Evolutionary conservation across 1,284 basidiomycete species (phyloP), one percentile per base, ranked within the genome.

Genomic region (Marasmius sp.): DNA sequence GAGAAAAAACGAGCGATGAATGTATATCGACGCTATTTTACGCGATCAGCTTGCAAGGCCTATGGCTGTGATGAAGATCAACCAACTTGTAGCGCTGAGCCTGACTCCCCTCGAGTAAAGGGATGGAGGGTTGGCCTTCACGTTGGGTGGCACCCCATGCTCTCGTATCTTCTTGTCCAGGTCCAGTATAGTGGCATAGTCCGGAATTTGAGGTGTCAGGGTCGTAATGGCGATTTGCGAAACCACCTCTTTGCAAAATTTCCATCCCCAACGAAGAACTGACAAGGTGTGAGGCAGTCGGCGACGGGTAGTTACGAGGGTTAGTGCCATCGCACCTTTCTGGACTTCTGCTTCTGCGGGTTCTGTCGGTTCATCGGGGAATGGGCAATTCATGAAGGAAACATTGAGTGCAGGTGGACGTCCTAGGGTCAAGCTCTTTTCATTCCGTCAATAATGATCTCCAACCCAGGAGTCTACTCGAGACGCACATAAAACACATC

Each of bases 1-100:
- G 8, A 78, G 77, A 67, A 84, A 84, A 66, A 77, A 84, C 55
- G 71, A 73, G 27, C 82, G 72, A 66, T 85, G 84, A 2, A 85
- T 69, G 64, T 81, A 77, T 14, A 84, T 69, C 43, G 83, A 66
- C 34, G 81, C 83, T 85, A 47, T 8, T 18, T 59, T 37, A 27
- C 61, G 38, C 61, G 38, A 49, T 10, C 47, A 82, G 71, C 4
- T 80, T 79, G 65, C 82, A 81, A 14, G 72, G 66, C 2, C 80
- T 79, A 64, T 27, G 77, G 9, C n/a, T 18, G 20, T n/a, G 12
- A 16, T 7, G n/a, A 54, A 12, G 16, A 36, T 18, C 18, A 51
- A 6, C 12, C 34, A 18, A 54, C 52, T 54, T 1, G 9, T 11
- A 18, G 52, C 27, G 34, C 34, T 18, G 14, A 54, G 18, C 34